These are phyloP conservation scores for Dovyalis caffra DNA, from an alignment of 345 rosid genomes.

Conservation along the genomic window DNA sequence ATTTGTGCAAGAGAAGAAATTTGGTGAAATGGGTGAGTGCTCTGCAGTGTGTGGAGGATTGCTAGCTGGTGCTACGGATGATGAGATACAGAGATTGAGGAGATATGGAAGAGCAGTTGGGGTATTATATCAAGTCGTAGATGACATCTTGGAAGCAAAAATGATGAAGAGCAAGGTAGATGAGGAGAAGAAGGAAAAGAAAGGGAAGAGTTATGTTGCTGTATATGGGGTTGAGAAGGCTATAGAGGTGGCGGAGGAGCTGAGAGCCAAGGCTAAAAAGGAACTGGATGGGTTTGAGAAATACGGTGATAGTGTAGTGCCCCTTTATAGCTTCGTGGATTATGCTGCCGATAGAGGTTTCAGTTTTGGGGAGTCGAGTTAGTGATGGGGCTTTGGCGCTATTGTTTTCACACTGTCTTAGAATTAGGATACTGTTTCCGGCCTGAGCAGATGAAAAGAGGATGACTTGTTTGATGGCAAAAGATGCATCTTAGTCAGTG, in stretches of 20 bases:
- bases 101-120: slow-evolving; percentile 89
- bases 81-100: slow-evolving; percentile 65
- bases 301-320: slow-evolving; percentile 55
- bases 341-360: slow-evolving; percentile 70
- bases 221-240: slow-evolving; percentile 65
- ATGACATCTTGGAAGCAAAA: slow-evolving; percentile 55
- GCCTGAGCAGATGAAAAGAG: neutral
- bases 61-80: slow-evolving; percentile 76
- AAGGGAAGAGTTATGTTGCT: slow-evolving; percentile 53
- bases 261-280: slow-evolving; percentile 52
- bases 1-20: slow-evolving; percentile 82
- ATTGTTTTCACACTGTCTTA: neutral
- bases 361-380: slow-evolving; percentile 17
- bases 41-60: slow-evolving; percentile 94
- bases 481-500: neutral
- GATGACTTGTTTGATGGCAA: neutral
- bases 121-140: slow-evolving; percentile 75
- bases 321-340: slow-evolving; percentile 84
- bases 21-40: slow-evolving; percentile 85
- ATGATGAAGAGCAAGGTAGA: slow-evolving; percentile 11
- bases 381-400: neutral
- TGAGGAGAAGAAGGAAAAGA: slow-evolving; percentile 29
- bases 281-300: slow-evolving; percentile 64
- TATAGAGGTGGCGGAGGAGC: slow-evolving; percentile 64
- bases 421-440: neutral